A percentile compares a stretch with the other conserved stretches of the same genome.
Conservation (phyloP, 208 protist species). For the Acanthamoeba healyi region DNA sequence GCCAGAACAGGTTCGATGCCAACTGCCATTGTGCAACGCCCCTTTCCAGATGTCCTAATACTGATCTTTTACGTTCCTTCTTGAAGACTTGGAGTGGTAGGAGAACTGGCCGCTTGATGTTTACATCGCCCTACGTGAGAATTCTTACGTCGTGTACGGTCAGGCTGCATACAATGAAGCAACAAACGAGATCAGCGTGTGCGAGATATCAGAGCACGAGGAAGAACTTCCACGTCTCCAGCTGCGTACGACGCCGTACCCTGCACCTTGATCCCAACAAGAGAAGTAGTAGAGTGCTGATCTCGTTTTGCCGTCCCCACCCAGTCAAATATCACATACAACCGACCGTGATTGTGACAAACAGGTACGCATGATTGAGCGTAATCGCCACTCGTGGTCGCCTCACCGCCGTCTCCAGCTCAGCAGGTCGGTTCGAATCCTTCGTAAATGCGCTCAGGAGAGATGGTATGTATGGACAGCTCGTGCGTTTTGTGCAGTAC, state of each 20-base stretch:
- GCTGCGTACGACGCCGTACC: neutral
- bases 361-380: neutral
- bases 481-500: neutral
- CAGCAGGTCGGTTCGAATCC: neutral
- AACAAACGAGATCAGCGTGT: conserved; percentile 41
- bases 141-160: too few species aligned
- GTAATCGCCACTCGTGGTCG: neutral
- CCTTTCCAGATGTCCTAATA: neutral
- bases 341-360: conserved; percentile 27
- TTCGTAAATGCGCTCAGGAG: neutral
- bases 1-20: conserved; percentile 19
- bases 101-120: too few species aligned
- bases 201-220: conserved; percentile 11
- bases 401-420: conserved; percentile 10
- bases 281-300: too few species aligned
- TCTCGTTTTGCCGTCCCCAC: too few species aligned
- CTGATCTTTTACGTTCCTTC: too few species aligned
- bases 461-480: neutral
- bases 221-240: conserved; percentile 42
- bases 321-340: conserved; percentile 65
- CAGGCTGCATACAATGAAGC: conserved; percentile 16
- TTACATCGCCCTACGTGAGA: too few species aligned
- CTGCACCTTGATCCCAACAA: too few species aligned
- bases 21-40: neutral
- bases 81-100: neutral